These are phyloP conservation scores for carrot (Daucus carota) DNA, from an alignment of 129 eudicot genomes.

Conservation along the genomic window DNA sequence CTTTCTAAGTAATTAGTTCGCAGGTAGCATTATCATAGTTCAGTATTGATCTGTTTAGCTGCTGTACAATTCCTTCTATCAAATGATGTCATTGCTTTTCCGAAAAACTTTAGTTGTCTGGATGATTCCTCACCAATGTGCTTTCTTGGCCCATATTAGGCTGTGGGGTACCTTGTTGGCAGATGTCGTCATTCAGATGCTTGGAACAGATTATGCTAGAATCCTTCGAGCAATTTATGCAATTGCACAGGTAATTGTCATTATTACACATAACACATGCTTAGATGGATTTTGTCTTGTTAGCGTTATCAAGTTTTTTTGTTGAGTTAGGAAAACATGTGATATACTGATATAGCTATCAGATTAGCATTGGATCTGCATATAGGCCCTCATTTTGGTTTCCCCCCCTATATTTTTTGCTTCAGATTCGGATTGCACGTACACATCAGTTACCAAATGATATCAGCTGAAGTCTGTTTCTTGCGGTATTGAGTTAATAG, in stretches of 20 bases:
- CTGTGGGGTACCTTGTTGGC: constrained; percentile 93
- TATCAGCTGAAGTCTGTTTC: constrained; percentile 23
- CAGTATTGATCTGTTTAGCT: neutral
- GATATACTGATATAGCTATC: neutral
- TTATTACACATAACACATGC: neutral
- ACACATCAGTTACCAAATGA: constrained; percentile 46
- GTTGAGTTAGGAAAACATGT: constrained; percentile 1
- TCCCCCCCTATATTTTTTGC: constrained; percentile 7
- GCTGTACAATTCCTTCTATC: neutral
- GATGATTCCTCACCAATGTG: constrained; percentile 10
- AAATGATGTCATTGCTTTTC: neutral
- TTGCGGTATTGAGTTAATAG: neutral
- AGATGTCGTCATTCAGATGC: constrained; percentile 88
- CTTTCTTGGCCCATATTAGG: constrained; percentile 30
- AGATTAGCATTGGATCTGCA: neutral
- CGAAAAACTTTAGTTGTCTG: neutral
- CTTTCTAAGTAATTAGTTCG: neutral
- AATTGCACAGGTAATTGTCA: constrained; percentile 74
- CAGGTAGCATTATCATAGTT: neutral
- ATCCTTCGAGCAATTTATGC: constrained; percentile 90
- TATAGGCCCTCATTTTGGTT: neutral
- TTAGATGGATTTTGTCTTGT: neutral
- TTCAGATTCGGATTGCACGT: constrained; percentile 67
- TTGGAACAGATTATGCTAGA: constrained; percentile 96
- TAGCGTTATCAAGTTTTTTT: neutral